These are phyloP conservation scores for Phytophthora pinifolia DNA, from an alignment of 352 stramenopile species.

Conservation along the genomic window DNA sequence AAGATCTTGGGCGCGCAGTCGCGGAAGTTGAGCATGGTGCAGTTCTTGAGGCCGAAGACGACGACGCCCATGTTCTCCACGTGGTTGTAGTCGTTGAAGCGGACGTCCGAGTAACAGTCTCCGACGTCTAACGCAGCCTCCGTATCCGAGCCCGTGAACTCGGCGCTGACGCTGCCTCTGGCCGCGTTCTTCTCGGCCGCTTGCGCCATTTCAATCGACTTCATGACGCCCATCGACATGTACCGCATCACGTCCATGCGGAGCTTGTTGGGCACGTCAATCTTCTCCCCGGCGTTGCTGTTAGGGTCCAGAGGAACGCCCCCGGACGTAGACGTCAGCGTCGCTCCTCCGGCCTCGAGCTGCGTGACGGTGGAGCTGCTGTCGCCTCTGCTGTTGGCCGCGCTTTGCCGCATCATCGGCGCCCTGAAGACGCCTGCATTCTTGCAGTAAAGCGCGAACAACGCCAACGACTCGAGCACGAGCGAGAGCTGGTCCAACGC, in stretches of 20 bases:
- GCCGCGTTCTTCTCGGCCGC: slow-evolving; percentile 28
- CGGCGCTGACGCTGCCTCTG: slow-evolving; percentile 13
- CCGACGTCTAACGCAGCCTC: slow-evolving; percentile 18
- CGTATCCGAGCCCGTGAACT: slow-evolving; percentile 26
- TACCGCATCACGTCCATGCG: slow-evolving; percentile 88
- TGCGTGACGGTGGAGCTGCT: slow-evolving; percentile 27
- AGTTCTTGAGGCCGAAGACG: slow-evolving; percentile 62
- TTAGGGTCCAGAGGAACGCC: not conserved
- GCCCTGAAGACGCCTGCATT: slow-evolving; percentile 66
- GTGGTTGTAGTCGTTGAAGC: slow-evolving; percentile 71
- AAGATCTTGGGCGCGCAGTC: slow-evolving; percentile 84
- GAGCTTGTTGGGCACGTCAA: slow-evolving; percentile 80
- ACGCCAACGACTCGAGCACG: slow-evolving; percentile 60
- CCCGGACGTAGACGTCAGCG: slow-evolving; percentile 28
- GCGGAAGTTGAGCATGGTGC: slow-evolving; percentile 60
- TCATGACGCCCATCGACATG: slow-evolving; percentile 81
- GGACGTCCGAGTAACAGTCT: slow-evolving; percentile 26
- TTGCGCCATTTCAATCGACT: slow-evolving; percentile 64
- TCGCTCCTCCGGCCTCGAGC: slow-evolving; percentile 27
- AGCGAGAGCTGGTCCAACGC: slow-evolving; percentile 73
- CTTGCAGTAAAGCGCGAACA: slow-evolving; percentile 79
- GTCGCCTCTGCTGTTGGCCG: not conserved
- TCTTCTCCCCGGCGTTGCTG: slow-evolving; percentile 30
- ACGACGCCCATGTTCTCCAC: slow-evolving; percentile 73
- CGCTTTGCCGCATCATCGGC: not conserved